phyloP scores from a whole-genome alignment of 176 grass and related monocot species.

The Oryza coarctata region DNA sequence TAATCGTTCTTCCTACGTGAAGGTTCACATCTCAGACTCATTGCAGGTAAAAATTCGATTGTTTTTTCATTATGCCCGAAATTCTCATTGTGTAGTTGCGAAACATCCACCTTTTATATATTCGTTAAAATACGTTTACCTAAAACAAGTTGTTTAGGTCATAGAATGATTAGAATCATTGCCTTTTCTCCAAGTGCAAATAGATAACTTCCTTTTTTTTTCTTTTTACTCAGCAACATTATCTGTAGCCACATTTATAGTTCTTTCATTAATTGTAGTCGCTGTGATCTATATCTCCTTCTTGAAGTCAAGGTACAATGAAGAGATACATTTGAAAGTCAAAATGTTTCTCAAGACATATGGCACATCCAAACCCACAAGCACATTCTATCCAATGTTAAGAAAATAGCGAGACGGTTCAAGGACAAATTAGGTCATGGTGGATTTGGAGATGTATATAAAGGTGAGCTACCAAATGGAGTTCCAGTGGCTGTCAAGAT shows the following conservation, averaged over 20 bases:
- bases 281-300: constrained; percentile 27
- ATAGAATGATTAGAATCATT: too few species aligned
- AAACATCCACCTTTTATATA: too few species aligned
- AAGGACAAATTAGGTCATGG: constrained; percentile 54
- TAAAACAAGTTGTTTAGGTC: too few species aligned
- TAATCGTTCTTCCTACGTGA: too few species aligned
- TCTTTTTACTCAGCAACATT: constrained; percentile 31
- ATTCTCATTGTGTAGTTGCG: too few species aligned
- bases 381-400: constrained; percentile 52
- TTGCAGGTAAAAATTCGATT: too few species aligned
- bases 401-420: constrained; percentile 56
- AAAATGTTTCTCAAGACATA: constrained; percentile 58
- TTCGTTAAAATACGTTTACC: too few species aligned
- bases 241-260: constrained; percentile 6
- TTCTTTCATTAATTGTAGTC: constrained; percentile 2
- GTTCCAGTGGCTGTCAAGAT: constrained; percentile 62
- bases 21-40: too few species aligned
- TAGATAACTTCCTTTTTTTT: not conserved
- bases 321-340: constrained; percentile 48
- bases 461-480: constrained; percentile 50
- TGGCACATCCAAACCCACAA: constrained; percentile 45
- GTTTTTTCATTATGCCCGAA: too few species aligned
- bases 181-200: not conserved
- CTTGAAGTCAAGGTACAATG: constrained; percentile 38
- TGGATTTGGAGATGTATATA: constrained; percentile 62